phyloP scores from a whole-genome alignment of 371 early-diverging fungal species.

The Mortierella polycephala region DNA sequence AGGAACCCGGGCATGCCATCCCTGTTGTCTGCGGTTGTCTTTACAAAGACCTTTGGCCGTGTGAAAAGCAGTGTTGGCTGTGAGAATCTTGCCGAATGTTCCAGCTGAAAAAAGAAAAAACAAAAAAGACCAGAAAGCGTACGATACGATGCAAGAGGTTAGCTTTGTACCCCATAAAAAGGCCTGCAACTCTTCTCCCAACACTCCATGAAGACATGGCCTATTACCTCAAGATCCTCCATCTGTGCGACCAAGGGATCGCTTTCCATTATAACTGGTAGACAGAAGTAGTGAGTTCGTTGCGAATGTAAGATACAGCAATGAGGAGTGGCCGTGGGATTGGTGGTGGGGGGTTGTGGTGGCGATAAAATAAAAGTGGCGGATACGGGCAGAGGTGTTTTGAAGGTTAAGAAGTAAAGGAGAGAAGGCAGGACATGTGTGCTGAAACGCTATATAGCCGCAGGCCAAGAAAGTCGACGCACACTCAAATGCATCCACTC shows the following conservation, averaged over 20 bases:
- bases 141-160: no score
- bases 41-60: conserved; percentile 42
- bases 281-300: neutral
- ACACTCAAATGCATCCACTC: no score
- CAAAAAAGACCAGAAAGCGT: neutral
- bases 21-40: conserved; percentile 35
- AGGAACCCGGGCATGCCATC: conserved; percentile 49
- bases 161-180: no score
- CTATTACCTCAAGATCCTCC: conserved; percentile 51
- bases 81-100: conserved; percentile 5
- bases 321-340: conserved; percentile 3
- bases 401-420: neutral
- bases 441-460: no score
- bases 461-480: neutral
- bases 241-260: conserved; percentile 50
- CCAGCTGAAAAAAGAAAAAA: conserved; percentile 13
- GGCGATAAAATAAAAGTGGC: no score
- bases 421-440: neutral
- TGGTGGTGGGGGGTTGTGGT: neutral
- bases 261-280: conserved; percentile 20
- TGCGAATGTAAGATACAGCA: neutral
- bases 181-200: no score
- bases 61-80: conserved; percentile 39
- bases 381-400: no score
- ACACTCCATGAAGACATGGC: no score